Base-by-base conservation (phyloP, 352 stramenopile species). In the Pythium aquatile region DNA sequence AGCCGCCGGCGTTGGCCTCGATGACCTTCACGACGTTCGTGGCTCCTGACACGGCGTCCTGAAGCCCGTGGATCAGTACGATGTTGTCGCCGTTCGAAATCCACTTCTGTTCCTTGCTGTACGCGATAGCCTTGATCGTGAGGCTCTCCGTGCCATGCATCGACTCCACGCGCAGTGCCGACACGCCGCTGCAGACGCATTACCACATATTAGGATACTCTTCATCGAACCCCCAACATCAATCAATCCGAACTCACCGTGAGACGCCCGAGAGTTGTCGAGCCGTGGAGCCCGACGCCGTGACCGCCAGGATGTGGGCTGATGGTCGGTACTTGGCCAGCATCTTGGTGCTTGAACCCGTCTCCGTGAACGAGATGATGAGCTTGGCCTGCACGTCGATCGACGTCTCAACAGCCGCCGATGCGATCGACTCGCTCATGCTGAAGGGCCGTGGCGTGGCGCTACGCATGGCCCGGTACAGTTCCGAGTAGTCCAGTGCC, bases 331-430 rank as follows among this genome's bases (percentile, higher is more conserved):
- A 99, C 70, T 99, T 99, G 52, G 97, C 96, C 16, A 99, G 82
- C 56, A 98, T 79, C 59, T 93, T 95, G 3, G 97, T 97, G 33
- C 96, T 99, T 29, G 68, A 85, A 20, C 97, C 97, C 26, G 87
- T 96, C 67, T 99, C 96, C 8, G 96, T 99, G 67, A 99, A 96
- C 40, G 98, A 98, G 69, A 99, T 91, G 56, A 99, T 99, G 26
- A 98, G 81, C 70, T 97, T 97, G 28, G 98, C 97, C 20, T 91
- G 77, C 46, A 99, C 88, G 66, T 99, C 97, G 68, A 98, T 93
- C 32, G 97, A 94, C 20, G 97, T 99, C 69, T 99, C 98, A 11
- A 99, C 96, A 54, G 97, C 97, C 0, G 97, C 98, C 16, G 93
- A 97, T 10, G 96, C 96, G 56, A 99, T 97, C 10, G 96, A 97